Evolutionary conservation across 306 rosid genomes (phyloP).

Genomic region (Amphicarpaea edgeworthii): DNA sequence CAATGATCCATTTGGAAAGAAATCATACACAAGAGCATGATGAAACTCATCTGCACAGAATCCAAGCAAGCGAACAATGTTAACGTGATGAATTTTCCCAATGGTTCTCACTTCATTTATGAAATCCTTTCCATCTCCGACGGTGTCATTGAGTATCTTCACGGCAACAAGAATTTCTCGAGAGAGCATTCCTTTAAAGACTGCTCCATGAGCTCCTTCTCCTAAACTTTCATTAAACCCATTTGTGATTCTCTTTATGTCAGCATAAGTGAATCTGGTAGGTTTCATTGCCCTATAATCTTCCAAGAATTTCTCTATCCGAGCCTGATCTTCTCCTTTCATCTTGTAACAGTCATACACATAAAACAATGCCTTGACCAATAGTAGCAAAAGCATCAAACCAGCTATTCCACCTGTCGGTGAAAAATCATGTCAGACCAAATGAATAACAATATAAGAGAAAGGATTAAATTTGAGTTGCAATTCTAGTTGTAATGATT

Average conservation of each 20-base stretch:
- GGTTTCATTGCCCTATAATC: conserved; percentile 48
- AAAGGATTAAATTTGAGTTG: neutral
- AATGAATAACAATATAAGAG: neutral
- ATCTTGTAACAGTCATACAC: neutral
- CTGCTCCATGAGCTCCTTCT: too few species aligned
- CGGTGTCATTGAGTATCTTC: conserved; percentile 41
- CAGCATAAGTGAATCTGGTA: too few species aligned
- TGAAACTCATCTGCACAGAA: too few species aligned
- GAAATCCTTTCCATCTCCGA: conserved; percentile 39
- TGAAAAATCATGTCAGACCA: neutral
- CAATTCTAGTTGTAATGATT: neutral
- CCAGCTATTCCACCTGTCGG: neutral
- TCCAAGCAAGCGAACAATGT: neutral
- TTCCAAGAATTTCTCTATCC: conserved; percentile 47
- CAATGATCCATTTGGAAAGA: too few species aligned
- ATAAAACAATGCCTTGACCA: neutral
- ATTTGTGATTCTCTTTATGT: too few species aligned
- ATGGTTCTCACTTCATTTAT: conserved; percentile 6
- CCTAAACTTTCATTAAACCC: too few species aligned
- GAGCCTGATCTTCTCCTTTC: conserved; percentile 24
- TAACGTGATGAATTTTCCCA: conserved; percentile 1
- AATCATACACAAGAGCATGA: too few species aligned
- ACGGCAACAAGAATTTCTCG: conserved; percentile 32
- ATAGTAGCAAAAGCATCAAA: neutral
- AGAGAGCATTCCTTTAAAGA: conserved; percentile 40